Evolutionary conservation across 345 rosid species (phyloP), one percentile per base, ranked within the genome.

Genomic region (Acer campestre): DNA sequence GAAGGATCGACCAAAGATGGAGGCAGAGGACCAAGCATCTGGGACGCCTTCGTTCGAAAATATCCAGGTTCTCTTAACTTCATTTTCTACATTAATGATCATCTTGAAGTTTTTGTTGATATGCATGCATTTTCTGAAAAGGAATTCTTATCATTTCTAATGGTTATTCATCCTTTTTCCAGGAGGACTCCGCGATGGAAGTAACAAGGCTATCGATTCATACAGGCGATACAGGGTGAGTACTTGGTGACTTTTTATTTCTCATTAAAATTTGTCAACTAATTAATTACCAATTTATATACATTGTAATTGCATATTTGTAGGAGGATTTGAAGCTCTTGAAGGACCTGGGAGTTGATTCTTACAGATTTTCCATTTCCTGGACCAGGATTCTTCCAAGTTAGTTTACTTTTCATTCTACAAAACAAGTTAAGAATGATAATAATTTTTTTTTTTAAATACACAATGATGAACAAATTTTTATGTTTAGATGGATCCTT

Each of bases 361-460:
- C 81, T 64, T 77, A 83, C 63, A 77, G 90, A 81, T 87, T 87
- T 78, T 87, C 88, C 68, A 71, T 85, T 20, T 72, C 90, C 25
- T 87, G 88, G 90, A 80, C 84, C 64, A 81, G 88, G 70, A 87
- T 85, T 82, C 77, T 87, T 49, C 90, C 88, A 6, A 2, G 90
- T 85, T 68, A 76, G 75, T 77, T 71, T 9, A 42, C 1, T 42
- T 42, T 42, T 42, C 46, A 55, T 61, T 10, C 53, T 9, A 27
- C 35, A 75, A 58, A 44, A 1, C 7, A 0, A 35, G 38, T 35
- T 35, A 4, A 35, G 38, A 35, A 35, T 4, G 5, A 35, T 35
- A 35, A 35, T 35, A 35, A 35, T 35, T 31, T 27, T 27, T 25
- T 25, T n/a, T n/a, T 25, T 0, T 0, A 6, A 31, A 12, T 7